phyloP scores from a whole-genome alignment of 176 grass and related monocot species.

The Oryza glaberrima region DNA sequence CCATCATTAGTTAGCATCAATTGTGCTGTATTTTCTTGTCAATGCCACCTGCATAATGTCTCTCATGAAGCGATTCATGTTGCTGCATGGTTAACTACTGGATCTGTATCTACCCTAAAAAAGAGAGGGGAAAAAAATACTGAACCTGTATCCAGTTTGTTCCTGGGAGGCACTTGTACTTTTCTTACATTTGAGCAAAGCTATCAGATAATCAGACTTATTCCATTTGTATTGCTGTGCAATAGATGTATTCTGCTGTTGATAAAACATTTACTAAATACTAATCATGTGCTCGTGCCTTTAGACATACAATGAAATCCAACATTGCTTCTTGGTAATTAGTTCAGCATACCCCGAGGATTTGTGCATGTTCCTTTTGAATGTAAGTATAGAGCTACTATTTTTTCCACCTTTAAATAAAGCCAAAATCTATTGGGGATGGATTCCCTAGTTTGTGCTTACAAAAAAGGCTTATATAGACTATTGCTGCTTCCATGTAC shows the following conservation, averaged over 20 bases:
- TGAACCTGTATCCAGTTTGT: constrained; percentile 18
- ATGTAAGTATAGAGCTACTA: constrained; percentile 61
- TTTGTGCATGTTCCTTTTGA: constrained; percentile 90
- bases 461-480: constrained; percentile 26
- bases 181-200: constrained; percentile 38
- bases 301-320: constrained; percentile 96
- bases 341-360: constrained; percentile 93
- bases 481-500: constrained; percentile 34
- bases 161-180: constrained; percentile 24
- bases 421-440: constrained; percentile 20
- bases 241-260: neutral
- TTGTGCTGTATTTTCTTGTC: neutral
- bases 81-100: neutral
- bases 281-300: constrained; percentile 40
- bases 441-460: constrained; percentile 13
- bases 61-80: neutral
- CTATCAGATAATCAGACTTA: neutral
- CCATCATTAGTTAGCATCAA: neutral
- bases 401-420: constrained; percentile 6
- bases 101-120: neutral
- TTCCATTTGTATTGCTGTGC: neutral
- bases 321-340: constrained; percentile 95
- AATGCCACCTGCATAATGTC: neutral
- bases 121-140: neutral
- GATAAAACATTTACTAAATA: constrained; percentile 19